A percentile compares a stretch with the other conserved stretches of the same genome.
Conservation (phyloP, 2,329 filamentous ascomycete genomes). For the Epichloe amarillans region DNA sequence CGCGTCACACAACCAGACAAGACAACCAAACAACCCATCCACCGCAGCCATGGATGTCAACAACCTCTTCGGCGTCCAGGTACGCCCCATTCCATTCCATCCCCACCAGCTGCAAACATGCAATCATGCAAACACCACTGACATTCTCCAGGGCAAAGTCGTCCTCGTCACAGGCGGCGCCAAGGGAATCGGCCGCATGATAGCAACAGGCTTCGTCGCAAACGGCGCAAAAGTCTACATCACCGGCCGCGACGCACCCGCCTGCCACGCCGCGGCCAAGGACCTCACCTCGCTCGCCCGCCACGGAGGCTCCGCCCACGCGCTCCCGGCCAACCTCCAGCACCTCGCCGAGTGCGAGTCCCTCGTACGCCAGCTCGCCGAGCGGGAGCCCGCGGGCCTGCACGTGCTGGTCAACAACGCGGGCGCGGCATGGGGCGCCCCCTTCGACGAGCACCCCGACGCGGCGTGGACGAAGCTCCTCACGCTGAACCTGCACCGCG, state of each 20-base stretch:
- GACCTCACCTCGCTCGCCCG: slow-evolving; percentile 38
- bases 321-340: slow-evolving; percentile 53
- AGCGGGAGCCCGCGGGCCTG: slow-evolving; percentile 33
- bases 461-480: slow-evolving; percentile 44
- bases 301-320: slow-evolving; percentile 34
- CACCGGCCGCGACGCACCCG: slow-evolving; percentile 46
- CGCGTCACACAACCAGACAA: too few relatives aligned
- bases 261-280: slow-evolving; percentile 41
- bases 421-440: slow-evolving; percentile 50
- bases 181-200: slow-evolving; percentile 56
- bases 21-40: too few relatives aligned
- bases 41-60: slow-evolving; percentile 35
- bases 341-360: slow-evolving; percentile 39
- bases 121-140: too few relatives aligned
- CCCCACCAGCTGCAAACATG: too few relatives aligned
- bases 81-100: slow-evolving; percentile 12
- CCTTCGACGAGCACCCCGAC: slow-evolving; percentile 46
- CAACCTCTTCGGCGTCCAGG: slow-evolving; percentile 46
- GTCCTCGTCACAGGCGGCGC: slow-evolving; percentile 44
- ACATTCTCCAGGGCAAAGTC: slow-evolving; percentile 35
- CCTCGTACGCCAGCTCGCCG: slow-evolving; percentile 37
- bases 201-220: slow-evolving; percentile 49
- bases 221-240: slow-evolving; percentile 55
- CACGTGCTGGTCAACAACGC: slow-evolving; percentile 55
- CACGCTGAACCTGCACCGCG: slow-evolving; percentile 54